phyloP scores from a whole-genome alignment of 768 basidiomycete species.

The Suillus luteus region DNA sequence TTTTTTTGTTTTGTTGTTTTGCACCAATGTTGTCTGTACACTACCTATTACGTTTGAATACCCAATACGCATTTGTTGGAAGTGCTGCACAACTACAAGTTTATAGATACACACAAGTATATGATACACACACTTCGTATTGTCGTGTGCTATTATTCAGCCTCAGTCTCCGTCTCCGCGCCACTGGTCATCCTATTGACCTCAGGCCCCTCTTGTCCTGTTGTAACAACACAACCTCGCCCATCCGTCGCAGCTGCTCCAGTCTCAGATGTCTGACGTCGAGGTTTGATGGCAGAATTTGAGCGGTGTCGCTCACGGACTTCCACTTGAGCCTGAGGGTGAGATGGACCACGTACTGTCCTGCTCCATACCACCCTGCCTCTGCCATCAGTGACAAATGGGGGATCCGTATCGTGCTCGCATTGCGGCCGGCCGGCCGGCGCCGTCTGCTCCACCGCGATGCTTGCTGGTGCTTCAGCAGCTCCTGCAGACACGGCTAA shows the following conservation, averaged over 20 bases:
- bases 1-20: neutral
- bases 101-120: constrained; percentile 5
- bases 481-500: neutral
- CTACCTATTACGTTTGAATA: neutral
- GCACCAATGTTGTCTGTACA: neutral
- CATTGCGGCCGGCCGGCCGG: constrained; percentile 20
- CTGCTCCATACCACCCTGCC: constrained; percentile 56
- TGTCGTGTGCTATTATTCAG: constrained; percentile 13
- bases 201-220: constrained; percentile 24
- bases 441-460: constrained; percentile 7
- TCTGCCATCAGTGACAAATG: constrained; percentile 66
- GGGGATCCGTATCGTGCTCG: constrained; percentile 43
- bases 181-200: constrained; percentile 22
- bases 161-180: constrained; percentile 17
- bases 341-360: constrained; percentile 24
- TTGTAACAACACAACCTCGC: constrained; percentile 21
- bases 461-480: neutral
- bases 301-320: constrained; percentile 24
- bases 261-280: constrained; percentile 18
- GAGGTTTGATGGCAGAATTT: constrained; percentile 22
- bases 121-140: neutral
- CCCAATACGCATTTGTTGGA: neutral
- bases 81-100: neutral
- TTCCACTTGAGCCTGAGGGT: constrained; percentile 22
- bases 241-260: constrained; percentile 16